Evolutionary conservation across 2,329 filamentous ascomycete genomes (phyloP), one percentile per base, ranked within the genome.

Genomic region (Claviceps sp.): DNA sequence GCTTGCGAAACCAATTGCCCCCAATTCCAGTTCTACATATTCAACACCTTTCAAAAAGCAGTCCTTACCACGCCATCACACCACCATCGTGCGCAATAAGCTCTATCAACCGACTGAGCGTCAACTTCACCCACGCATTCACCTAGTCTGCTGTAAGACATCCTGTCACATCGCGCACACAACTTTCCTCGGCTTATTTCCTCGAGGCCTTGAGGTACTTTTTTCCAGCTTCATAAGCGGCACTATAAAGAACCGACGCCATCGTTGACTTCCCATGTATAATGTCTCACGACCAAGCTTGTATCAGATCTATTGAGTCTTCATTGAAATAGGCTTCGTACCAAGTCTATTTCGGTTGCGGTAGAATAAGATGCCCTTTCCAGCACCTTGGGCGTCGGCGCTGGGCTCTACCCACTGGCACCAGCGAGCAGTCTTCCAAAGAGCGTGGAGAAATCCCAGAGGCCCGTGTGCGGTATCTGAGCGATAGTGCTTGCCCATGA

Each of bases 331-430:
- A 38, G 69, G 69, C 57, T 65, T 65, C 37, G 82, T 71, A 59
- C 93, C 93, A 24, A 95, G 73, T 22, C 87, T 86, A 71, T 97
- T 98, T 62, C 78, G 78, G 78, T 98, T 98, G 65, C 91, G 83
- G 85, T 87, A 98, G 80, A 98, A 96, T 51, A 95, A 71, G 34
- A 98, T 84, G 56, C 85, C 83, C 74, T 89, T 85, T 66, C 82
- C 84, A 62, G 90, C 84, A 38, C 89, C 91, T 65, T 82, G 70
- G 49, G 89, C 87, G 50, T 81, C 88, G 61, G 82, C 85, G 63
- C 82, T 89, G 52, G 90, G 89, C 82, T 98, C 93, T 57, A 98
- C 90, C 88, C 89, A 98, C 70, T 97, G 89, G 80, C 93, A 98
- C 81, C 78, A 82, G 56, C 93, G 82, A 44, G 87, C 82, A 62